These are phyloP conservation scores for Pseudozyma sp. DNA, from an alignment of 1,284 basidiomycete species.

Conservation along the genomic window DNA sequence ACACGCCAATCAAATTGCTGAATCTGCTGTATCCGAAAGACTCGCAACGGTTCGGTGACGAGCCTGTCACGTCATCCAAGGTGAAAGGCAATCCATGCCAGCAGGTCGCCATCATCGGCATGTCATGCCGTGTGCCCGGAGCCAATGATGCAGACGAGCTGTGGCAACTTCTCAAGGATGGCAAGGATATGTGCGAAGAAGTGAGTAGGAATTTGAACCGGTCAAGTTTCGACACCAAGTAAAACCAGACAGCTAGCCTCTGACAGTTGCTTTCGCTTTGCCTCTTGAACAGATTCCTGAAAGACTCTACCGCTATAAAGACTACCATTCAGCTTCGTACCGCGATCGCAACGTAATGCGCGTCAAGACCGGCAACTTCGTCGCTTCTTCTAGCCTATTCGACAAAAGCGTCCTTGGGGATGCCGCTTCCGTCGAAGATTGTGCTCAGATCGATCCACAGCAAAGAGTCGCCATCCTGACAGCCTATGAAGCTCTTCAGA, in stretches of 20 bases:
- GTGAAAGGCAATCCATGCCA: slow-evolving; percentile 44
- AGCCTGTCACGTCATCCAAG: slow-evolving; percentile 42
- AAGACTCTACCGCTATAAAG: slow-evolving; percentile 43
- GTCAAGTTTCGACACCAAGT: too few relatives aligned
- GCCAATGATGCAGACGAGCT: slow-evolving; percentile 47
- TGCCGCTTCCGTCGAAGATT: slow-evolving; percentile 15
- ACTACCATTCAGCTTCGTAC: slow-evolving; percentile 47
- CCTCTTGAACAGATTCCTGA: slow-evolving; percentile 26
- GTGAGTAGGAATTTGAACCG: slow-evolving; percentile 6
- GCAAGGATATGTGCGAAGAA: slow-evolving; percentile 43
- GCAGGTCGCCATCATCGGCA: slow-evolving; percentile 50
- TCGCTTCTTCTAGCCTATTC: slow-evolving; percentile 33
- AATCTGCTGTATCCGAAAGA: slow-evolving; percentile 31
- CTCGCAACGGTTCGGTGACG: slow-evolving; percentile 25
- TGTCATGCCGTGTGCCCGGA: slow-evolving; percentile 51
- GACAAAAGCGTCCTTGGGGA: slow-evolving; percentile 32
- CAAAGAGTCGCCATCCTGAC: slow-evolving; percentile 45
- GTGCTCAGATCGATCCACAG: slow-evolving; percentile 47
- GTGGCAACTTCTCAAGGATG: slow-evolving; percentile 43
- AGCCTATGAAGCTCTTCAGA: slow-evolving; percentile 35
- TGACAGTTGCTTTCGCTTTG: not conserved
- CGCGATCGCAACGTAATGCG: slow-evolving; percentile 55
- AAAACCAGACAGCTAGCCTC: not conserved
- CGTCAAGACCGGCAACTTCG: slow-evolving; percentile 41
- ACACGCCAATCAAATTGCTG: slow-evolving; percentile 19